A percentile compares a stretch with the other conserved stretches of the same genome.
These are phyloP conservation scores for Entelexis sorbosivorans DNA, from an alignment of 1,139 yeast species.

Conservation along the genomic window DNA sequence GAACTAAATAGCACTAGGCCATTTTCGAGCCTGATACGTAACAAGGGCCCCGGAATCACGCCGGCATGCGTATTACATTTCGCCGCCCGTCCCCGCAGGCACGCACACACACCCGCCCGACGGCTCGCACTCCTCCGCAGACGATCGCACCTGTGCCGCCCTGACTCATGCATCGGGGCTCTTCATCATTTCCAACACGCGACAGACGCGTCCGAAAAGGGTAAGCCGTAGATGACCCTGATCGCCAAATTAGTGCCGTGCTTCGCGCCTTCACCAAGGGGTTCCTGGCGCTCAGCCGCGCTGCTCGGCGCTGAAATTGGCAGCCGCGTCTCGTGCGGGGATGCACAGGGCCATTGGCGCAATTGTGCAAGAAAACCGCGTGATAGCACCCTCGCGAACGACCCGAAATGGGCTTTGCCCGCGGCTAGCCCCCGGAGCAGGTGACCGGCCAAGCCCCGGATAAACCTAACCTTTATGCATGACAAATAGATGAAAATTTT, in stretches of 20 bases:
- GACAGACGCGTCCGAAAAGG: constrained; percentile 4
- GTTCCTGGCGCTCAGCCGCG: no score
- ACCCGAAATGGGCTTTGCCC: not conserved
- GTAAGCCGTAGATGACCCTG: constrained; percentile 4
- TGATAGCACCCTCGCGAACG: no score
- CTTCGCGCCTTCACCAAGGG: not conserved
- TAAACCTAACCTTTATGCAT: not conserved
- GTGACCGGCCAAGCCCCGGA: constrained; percentile 4
- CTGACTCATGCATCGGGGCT: not conserved
- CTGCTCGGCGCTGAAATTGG: no score
- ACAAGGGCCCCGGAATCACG: no score
- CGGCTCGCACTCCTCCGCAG: not conserved
- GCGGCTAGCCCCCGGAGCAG: not conserved
- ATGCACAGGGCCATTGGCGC: no score
- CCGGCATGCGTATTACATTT: no score
- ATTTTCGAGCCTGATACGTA: no score
- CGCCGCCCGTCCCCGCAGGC: no score
- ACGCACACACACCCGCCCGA: not conserved
- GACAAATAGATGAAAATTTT: constrained; percentile 5
- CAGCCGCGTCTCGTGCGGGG: no score
- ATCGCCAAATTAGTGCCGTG: not conserved
- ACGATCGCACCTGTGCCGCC: not conserved
- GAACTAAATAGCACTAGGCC: no score
- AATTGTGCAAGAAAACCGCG: no score
- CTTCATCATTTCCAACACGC: not conserved